phyloP scores from a whole-genome alignment of 495 filamentous ascomycete genomes.

The Aspergillus campestris region DNA sequence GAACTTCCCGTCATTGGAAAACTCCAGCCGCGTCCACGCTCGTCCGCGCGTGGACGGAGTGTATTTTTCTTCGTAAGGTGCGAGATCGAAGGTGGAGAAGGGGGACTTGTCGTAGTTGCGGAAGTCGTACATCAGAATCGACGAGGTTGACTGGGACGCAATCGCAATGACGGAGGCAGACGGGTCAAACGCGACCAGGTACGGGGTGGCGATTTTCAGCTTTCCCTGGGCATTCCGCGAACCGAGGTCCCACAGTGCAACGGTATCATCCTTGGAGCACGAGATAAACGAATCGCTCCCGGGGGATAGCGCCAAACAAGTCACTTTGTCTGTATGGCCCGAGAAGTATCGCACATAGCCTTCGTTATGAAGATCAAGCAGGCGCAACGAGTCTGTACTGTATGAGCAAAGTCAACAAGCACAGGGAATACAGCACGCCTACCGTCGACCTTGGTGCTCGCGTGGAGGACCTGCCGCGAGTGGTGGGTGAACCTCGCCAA shows the following conservation, averaged over 20 bases:
- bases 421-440: conserved; percentile 7
- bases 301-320: conserved; percentile 54
- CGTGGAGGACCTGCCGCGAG: conserved; percentile 80
- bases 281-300: conserved; percentile 85
- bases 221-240: conserved; percentile 68
- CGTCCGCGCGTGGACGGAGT: conserved; percentile 40
- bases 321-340: conserved; percentile 77
- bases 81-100: conserved; percentile 76
- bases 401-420: conserved; percentile 1
- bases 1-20: conserved; percentile 88
- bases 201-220: conserved; percentile 65
- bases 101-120: conserved; percentile 87
- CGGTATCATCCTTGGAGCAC: conserved; percentile 77
- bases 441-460: conserved; percentile 84
- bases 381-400: conserved; percentile 64
- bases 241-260: conserved; percentile 75
- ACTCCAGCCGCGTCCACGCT: conserved; percentile 80
- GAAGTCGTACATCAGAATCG: conserved; percentile 83
- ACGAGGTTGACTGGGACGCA: conserved; percentile 65
- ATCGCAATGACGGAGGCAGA: conserved; percentile 87
- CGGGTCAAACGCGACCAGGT: conserved; percentile 79
- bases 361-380: conserved; percentile 91
- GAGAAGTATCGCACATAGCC: conserved; percentile 90
- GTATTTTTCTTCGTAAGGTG: conserved; percentile 48
- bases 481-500: conserved; percentile 91